Percentiles rank a stretch among this genome's conserved stretches.
Evolutionary conservation across 2,329 filamentous ascomycete species (phyloP).

Genomic region (Monilinia fructicola): DNA sequence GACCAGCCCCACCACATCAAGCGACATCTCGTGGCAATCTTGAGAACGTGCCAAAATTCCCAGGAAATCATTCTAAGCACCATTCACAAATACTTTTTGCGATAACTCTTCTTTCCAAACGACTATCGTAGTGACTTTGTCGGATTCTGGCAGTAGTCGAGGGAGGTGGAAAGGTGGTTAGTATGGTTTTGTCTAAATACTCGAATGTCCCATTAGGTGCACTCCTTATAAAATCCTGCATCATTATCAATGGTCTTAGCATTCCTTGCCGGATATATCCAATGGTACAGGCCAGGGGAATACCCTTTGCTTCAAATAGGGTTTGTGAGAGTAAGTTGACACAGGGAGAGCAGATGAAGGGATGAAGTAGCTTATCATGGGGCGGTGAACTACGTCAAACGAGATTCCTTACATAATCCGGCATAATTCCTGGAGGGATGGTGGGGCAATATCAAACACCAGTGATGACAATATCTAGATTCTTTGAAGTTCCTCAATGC

Average conservation of each 20-base stretch:
- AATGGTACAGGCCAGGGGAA: conserved; percentile 1
- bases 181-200: background rate
- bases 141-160: background rate
- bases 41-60: background rate
- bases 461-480: background rate
- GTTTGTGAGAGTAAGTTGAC: background rate
- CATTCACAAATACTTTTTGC: background rate
- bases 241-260: conserved; percentile 13
- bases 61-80: background rate
- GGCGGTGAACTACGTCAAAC: conserved; percentile 5
- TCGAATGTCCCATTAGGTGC: background rate
- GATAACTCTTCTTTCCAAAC: background rate
- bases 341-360: conserved; percentile 17
- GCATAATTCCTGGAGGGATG: conserved; percentile 8
- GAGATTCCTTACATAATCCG: conserved; percentile 1
- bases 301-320: background rate
- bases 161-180: background rate
- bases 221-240: background rate
- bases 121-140: background rate
- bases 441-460: conserved; percentile 16
- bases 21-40: conserved; percentile 4
- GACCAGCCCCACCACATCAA: conserved; percentile 25
- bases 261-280: conserved; percentile 20
- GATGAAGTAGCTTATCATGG: background rate
- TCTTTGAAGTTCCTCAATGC: background rate